Conservation (phyloP, 192 early-diverging fungal species). For the Linnemannia exigua region DNA sequence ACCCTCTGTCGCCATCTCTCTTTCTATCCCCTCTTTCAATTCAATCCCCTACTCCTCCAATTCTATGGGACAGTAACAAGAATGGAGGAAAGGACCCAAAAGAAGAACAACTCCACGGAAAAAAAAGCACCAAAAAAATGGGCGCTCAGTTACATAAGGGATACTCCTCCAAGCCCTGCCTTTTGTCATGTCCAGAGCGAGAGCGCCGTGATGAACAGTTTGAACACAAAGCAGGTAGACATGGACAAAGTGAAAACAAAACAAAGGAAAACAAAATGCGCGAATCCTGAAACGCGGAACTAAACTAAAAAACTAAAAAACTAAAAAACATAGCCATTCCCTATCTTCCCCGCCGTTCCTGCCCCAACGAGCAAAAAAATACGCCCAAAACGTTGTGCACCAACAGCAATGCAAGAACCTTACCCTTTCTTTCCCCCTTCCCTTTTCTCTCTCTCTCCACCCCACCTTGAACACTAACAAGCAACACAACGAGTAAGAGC, state of each 20-base stretch:
- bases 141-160: not conserved
- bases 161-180: not conserved
- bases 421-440: not conserved
- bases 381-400: not conserved
- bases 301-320: not conserved
- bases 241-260: not conserved
- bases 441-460: not conserved
- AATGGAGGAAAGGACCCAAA: not conserved
- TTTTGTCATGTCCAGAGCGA: not conserved
- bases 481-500: not conserved
- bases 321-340: not conserved
- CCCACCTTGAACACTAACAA: not conserved
- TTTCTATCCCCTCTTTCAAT: not conserved
- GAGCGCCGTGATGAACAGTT: too few species aligned
- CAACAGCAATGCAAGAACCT: too few species aligned
- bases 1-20: not conserved
- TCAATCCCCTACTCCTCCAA: not conserved
- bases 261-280: not conserved
- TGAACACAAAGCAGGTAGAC: not conserved
- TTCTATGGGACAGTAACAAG: not conserved
- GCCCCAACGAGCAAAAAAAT: not conserved
- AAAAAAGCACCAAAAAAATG: not conserved
- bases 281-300: conserved; percentile 1
- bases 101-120: not conserved
- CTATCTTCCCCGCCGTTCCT: too few species aligned